These are phyloP conservation scores for Penstemon newberryi DNA, from an alignment of 257 asterid species.

Conservation along the genomic window DNA sequence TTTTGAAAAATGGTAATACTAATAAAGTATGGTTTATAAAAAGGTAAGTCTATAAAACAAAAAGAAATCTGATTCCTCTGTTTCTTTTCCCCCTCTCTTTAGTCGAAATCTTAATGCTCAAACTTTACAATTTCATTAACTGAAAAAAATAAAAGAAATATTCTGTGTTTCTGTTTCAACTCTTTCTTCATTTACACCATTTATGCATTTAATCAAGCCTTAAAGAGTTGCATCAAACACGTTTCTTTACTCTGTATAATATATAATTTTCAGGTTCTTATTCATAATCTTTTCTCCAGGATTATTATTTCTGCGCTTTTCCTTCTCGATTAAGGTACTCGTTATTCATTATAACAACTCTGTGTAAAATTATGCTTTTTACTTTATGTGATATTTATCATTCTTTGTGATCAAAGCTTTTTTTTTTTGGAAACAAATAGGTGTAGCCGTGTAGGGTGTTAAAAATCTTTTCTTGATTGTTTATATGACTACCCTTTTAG, in stretches of 20 bases:
- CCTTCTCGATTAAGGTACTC: slow-evolving; percentile 27
- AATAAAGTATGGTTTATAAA: too few species aligned
- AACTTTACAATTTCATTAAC: not conserved
- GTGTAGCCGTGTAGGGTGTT: not conserved
- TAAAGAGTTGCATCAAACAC: slow-evolving; percentile 9
- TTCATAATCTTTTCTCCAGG: slow-evolving; percentile 13
- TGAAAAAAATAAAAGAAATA: not conserved
- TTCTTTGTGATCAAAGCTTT: slow-evolving; percentile 4
- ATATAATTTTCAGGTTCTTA: slow-evolving; percentile 12
- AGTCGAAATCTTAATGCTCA: not conserved
- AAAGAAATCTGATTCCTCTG: not conserved
- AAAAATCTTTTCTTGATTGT: slow-evolving; percentile 7
- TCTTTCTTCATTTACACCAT: slow-evolving; percentile 19
- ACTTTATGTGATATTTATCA: not conserved
- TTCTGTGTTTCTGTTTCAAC: slow-evolving; percentile 14
- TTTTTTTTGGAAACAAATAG: slow-evolving; percentile 6
- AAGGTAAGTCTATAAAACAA: not conserved
- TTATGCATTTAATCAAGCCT: slow-evolving; percentile 31
- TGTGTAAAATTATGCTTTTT: not conserved
- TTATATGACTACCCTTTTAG: slow-evolving; percentile 5
- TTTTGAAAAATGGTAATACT: too few species aligned
- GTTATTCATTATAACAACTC: not conserved
- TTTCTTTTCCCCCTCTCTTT: not conserved
- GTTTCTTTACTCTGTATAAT: slow-evolving; percentile 18
- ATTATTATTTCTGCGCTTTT: slow-evolving; percentile 21